These are phyloP conservation scores for Aspergillus hortae DNA, from an alignment of 2,329 filamentous ascomycete species.

Conservation along the genomic window DNA sequence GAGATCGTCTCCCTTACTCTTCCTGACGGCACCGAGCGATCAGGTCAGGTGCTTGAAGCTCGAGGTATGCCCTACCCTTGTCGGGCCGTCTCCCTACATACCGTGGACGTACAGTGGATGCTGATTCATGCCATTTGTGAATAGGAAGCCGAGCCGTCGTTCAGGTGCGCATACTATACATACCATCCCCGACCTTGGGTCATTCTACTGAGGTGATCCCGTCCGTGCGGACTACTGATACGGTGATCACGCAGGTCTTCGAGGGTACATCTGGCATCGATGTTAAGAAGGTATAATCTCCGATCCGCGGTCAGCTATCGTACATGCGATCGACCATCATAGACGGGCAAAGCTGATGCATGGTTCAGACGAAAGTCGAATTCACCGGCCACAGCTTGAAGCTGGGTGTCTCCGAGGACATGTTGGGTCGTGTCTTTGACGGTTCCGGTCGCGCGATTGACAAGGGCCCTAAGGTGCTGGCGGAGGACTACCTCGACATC, in stretches of 20 bases:
- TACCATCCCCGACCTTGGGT: no score
- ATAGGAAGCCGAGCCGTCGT: slow-evolving; percentile 89
- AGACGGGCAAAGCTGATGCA: slow-evolving; percentile 11
- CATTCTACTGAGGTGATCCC: no score
- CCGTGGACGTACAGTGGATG: background rate
- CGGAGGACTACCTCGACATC: slow-evolving; percentile 97
- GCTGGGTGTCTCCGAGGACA: slow-evolving; percentile 98
- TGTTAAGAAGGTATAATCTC: slow-evolving; percentile 77
- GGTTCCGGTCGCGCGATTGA: slow-evolving; percentile 97
- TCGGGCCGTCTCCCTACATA: background rate
- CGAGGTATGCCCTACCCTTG: slow-evolving; percentile 61
- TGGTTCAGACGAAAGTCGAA: slow-evolving; percentile 80
- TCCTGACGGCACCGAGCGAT: slow-evolving; percentile 88
- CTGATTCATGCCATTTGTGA: slow-evolving; percentile 15
- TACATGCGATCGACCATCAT: no score
- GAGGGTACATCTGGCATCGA: slow-evolving; percentile 96
- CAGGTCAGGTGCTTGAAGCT: slow-evolving; percentile 94
- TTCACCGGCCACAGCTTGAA: slow-evolving; percentile 97
- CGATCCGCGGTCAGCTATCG: no score
- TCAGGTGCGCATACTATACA: slow-evolving; percentile 59
- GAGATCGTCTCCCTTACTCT: slow-evolving; percentile 96
- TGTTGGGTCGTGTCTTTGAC: slow-evolving; percentile 98
- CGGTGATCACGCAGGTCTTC: slow-evolving; percentile 65
- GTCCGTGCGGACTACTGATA: slow-evolving; percentile 8
- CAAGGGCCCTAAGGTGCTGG: slow-evolving; percentile 96